Base-by-base conservation (phyloP, 805 yeast species). In the Pichia cephalocereana region DNA sequence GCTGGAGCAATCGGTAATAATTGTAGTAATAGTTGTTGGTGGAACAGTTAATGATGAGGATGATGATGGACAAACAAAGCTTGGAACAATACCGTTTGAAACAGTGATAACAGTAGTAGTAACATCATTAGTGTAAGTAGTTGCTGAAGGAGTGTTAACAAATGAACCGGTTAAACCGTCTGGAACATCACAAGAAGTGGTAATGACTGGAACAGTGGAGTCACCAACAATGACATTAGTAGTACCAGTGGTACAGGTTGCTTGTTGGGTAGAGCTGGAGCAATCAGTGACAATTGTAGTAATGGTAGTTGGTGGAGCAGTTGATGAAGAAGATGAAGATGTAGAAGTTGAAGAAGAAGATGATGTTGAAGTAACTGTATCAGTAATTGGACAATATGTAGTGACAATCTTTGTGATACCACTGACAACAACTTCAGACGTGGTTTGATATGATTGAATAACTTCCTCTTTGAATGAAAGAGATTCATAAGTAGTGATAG, bases 371-470 rank as follows among this genome's bases (percentile, higher is more conserved):
- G 48, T 43, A 6, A 18, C 42, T 7, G 40, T 36, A 38, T 36
- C 52, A 12, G 59, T 44, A 18, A 57, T 17, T 15, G 58, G 54
- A 27, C 55, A 49, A 32, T 51, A 52, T 7, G 59, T 55, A 3
- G 59, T 55, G 12, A 57, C 46, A 18, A 38, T 49, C 10, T 54
- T 50, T 14, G 52, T 43, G 2, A 28, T 38, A 23, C 60, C 60
- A 38, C 48, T 44, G 37, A 51, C 40, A 19, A 50, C 48, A 2
- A 50, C 43, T 30, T 47, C 44, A 27, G 51, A 54, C 17, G 56
- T 50, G 31, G 56, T 53, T 23, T n/a, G 19, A n/a, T 40, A 41
- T 3, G 48, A 41, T 19, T 49, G 47, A 27, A 50, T 32, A 18
- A 44, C 9, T 1, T 11, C 30, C 8, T 46, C 19, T 8, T 23